Evolutionary conservation across 805 yeast species (phyloP).

Genomic region (Candida schatavii): DNA sequence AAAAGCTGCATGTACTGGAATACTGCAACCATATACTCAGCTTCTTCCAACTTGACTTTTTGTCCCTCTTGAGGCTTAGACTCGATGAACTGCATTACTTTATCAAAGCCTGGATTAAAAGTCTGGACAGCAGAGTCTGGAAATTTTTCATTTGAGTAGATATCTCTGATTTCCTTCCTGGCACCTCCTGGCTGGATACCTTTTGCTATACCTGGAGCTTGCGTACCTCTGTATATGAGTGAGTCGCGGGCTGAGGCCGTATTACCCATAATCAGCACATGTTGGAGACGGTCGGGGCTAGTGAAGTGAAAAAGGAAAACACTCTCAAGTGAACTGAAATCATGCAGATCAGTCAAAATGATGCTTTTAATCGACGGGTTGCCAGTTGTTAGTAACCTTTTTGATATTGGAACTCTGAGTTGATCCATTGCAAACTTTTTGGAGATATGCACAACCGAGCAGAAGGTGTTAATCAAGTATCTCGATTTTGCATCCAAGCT

Average conservation of each 20-base stretch:
- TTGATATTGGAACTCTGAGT: neutral
- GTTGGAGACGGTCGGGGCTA: neutral
- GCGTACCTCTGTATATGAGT: neutral
- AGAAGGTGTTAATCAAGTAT: constrained; percentile 4
- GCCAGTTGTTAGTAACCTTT: neutral
- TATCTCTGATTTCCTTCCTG: too few species aligned
- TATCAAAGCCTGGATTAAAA: constrained; percentile 6
- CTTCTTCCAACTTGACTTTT: constrained; percentile 13
- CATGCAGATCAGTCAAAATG: neutral
- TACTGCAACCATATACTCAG: constrained; percentile 31
- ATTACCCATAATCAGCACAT: constrained; percentile 3
- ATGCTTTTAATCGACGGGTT: neutral
- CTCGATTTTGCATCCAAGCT: constrained; percentile 1
- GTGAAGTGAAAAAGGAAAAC: neutral
- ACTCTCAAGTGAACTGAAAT: neutral
- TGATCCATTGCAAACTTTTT: neutral
- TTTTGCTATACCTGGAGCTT: too few species aligned
- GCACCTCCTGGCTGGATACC: too few species aligned
- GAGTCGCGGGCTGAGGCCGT: neutral
- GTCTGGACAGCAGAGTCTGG: too few species aligned
- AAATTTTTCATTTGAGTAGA: too few species aligned
- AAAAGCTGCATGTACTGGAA: constrained; percentile 45
- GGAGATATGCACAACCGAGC: constrained; percentile 6
- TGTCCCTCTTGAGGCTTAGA: constrained; percentile 2
- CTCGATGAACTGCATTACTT: constrained; percentile 8